phyloP scores from a whole-genome alignment of 2,329 filamentous ascomycete species.

The Fusarium scirpi region DNA sequence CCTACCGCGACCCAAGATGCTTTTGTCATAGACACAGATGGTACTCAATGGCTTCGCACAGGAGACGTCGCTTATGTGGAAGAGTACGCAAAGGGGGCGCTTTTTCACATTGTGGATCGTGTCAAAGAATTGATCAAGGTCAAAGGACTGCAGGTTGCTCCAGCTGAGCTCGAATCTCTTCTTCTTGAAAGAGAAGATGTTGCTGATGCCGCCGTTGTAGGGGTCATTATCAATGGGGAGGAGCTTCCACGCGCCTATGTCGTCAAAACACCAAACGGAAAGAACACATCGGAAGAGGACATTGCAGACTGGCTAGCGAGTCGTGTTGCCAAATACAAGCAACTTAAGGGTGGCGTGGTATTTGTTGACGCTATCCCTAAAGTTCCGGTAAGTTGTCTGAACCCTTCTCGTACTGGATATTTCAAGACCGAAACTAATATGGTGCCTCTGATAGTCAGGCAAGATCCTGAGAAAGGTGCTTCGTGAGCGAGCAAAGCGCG shows the following conservation, averaged over 20 bases:
- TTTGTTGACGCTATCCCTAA: constrained; percentile 75
- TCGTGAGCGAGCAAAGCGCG: constrained; percentile 66
- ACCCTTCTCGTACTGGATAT: neutral
- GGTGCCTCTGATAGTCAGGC: constrained; percentile 62
- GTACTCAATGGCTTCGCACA: constrained; percentile 76
- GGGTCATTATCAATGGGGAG: constrained; percentile 65
- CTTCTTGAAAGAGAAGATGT: constrained; percentile 58
- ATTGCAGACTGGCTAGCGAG: constrained; percentile 73
- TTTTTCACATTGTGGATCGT: constrained; percentile 78
- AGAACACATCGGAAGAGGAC: constrained; percentile 53
- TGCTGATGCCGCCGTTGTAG: constrained; percentile 74
- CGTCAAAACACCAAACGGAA: constrained; percentile 51
- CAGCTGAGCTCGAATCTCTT: constrained; percentile 61
- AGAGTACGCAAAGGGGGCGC: constrained; percentile 63
- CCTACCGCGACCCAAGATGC: constrained; percentile 74
- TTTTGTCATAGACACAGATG: constrained; percentile 58
- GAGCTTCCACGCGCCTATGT: constrained; percentile 74
- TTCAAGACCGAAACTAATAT: constrained; percentile 22
- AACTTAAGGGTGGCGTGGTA: constrained; percentile 75
- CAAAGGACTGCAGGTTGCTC: constrained; percentile 69
- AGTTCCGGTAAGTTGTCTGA: constrained; percentile 60
- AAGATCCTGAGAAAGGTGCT: constrained; percentile 74
- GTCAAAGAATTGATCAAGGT: constrained; percentile 75
- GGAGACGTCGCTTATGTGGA: constrained; percentile 79
- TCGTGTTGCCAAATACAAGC: constrained; percentile 73